Evolutionary conservation across 345 rosid genomes (phyloP), one percentile per base, ranked within the genome.

Genomic region (Passiflora organensis): DNA sequence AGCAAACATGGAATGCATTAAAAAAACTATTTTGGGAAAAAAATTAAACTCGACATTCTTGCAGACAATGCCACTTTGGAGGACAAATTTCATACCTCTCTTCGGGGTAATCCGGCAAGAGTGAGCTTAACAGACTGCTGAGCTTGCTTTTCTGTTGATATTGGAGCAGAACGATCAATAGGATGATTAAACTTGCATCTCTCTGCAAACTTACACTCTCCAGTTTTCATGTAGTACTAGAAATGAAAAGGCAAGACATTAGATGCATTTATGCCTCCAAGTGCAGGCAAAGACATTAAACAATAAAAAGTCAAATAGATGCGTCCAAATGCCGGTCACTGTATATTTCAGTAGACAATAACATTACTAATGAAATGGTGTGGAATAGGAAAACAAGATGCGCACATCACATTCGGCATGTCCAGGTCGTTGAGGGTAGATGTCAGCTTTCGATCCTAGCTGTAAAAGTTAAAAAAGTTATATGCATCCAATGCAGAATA

Each of bases 221-320:
- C 97, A 10, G 95, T 91, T 86, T 87, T 91, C 97, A 91, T 85
- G 59, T 87, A 91, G 79, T 58, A 79, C 97, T 91, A 58, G 37
- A 50, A 66, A 53, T 65, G 42, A 44, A 47, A 19, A 45, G 6
- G 13, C 53, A 41, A 54, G 22, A 32, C 17, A 45, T 38, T 41
- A 10, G n/a, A 28, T 43, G 37, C 53, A 71, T 32, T 44, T 21
- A 17, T 14, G 21, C 9, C 46, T 39, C 21, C 36, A 24, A 56
- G 47, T 34, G 24, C 42, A 18, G 43, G 41, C 13, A 15, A 41
- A 13, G 13, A 37, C 41, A 41, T 41, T 15, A 4, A 41, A 13
- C 43, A 6, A 41, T 9, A 57, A 24, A 18, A 16, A 28, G 13
- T n/a, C 23, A 28, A 15, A 11, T 4, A 1, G 19, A 16, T 22